Evolutionary conservation across 805 yeast genomes (phyloP), one percentile per base, ranked within the genome.

Genomic region (Sungouiella blattae): DNA sequence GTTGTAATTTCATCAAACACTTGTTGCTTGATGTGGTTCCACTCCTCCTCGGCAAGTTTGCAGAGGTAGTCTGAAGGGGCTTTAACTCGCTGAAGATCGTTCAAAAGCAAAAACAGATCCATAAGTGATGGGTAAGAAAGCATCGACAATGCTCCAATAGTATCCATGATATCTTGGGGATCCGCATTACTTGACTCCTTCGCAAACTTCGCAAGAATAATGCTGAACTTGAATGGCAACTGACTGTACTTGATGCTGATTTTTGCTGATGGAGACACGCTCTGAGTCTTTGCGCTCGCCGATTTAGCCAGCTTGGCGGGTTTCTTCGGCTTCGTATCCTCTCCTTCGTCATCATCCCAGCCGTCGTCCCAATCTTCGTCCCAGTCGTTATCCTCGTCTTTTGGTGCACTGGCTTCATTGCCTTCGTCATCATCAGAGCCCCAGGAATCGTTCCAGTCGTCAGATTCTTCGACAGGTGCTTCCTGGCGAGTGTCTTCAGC

Each of bases 91-190:
- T 46, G 41, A 28, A 67, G 48, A 36, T 67, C 73, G 37, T 67
- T 66, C 34, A 47, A 57, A 11, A 63, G 43, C n/a, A 65, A 33
- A 30, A 62, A 64, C 28, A 69, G 64, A 24, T 55, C 39, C 2
- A 55, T 41, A 3, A 56, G 36, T 1, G 54, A 34, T 4, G 71
- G 71, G 40, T 67, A 67, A 6, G 56, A 45, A 5, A 56, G 39
- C 11, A 58, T 42, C 6, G 67, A 50, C 27, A 67, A 42, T 5
- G 71, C 52, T 11, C 56, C 44, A 8, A 64, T 52, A 4, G 67
- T 40, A 3, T 57, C 52, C 6, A 62, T 30, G 13, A 66, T 43
- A 7, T 47, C 32, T 6, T 41, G 40, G 4, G 30, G 18, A 16
- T 55, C 53, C 6, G 40, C 48, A 6, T 43, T 47, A 3, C 46